Conservation (phyloP, 805 yeast species). For the Kuraishia ogatae region DNA sequence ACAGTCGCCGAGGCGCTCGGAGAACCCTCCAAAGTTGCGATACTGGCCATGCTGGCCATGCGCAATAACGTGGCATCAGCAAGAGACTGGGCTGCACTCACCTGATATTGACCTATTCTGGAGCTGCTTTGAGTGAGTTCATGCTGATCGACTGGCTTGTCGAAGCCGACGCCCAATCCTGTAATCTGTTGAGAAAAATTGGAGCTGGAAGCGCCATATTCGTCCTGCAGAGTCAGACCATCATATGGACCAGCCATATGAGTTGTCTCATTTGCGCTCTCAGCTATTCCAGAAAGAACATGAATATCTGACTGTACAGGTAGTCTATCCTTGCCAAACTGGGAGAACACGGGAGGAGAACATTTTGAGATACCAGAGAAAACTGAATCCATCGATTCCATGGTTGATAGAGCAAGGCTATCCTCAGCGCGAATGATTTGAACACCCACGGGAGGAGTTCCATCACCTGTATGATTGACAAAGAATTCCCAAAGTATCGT, state of each 20-base stretch:
- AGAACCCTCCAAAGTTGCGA: background rate
- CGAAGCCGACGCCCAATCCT: too few relatives aligned
- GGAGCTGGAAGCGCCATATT: too few relatives aligned
- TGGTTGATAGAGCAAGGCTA: background rate
- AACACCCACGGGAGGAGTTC: background rate
- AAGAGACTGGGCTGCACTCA: background rate
- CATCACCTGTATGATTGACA: constrained; percentile 4
- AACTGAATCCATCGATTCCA: background rate
- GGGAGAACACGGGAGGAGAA: background rate
- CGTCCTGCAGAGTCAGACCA: background rate
- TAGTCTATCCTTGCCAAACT: background rate
- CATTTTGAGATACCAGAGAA: background rate
- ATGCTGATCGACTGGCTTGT: too few relatives aligned
- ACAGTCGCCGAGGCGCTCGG: background rate
- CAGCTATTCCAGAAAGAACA: background rate
- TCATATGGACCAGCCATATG: background rate
- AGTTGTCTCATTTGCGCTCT: background rate
- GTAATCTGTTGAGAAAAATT: too few relatives aligned
- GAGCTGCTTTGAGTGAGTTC: too few relatives aligned
- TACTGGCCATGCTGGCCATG: background rate
- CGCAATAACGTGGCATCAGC: background rate
- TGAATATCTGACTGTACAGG: background rate
- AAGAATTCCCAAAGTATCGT: constrained; percentile 24
- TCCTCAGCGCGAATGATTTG: background rate
- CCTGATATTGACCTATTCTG: background rate